A percentile compares a stretch with the other conserved stretches of the same genome.
Conservation (phyloP, 176 grass and related monocot species). For the Ampelocalamus luodianensis region DNA sequence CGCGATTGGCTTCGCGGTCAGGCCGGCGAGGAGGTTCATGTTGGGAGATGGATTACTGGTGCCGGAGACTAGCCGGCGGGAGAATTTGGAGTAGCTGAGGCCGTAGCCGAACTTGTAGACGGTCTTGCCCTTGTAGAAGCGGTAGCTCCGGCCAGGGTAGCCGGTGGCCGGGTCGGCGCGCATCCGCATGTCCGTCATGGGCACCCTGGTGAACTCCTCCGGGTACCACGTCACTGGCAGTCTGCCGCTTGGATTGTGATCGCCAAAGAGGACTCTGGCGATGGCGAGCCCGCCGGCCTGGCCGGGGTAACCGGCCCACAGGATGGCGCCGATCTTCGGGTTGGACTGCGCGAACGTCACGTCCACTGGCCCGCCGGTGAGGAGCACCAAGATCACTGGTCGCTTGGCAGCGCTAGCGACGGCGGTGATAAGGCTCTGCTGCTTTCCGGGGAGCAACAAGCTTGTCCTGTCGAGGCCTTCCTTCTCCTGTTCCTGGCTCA, state of each 20-base stretch:
- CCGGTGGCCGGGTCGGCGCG: constrained; percentile 54
- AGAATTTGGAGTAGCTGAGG: constrained; percentile 84
- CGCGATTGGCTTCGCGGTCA: background rate
- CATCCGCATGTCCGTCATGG: constrained; percentile 90
- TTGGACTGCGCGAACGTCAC: constrained; percentile 62
- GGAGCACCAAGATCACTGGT: constrained; percentile 71
- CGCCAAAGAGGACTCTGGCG: constrained; percentile 69
- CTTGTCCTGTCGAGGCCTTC: constrained; percentile 67
- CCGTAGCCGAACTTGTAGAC: constrained; percentile 76
- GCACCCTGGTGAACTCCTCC: constrained; percentile 58
- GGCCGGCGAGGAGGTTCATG: constrained; percentile 22
- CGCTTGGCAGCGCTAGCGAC: constrained; percentile 56
- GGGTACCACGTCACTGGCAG: constrained; percentile 89
- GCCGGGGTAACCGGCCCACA: constrained; percentile 86
- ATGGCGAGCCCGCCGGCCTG: constrained; percentile 72
- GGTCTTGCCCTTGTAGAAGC: constrained; percentile 70
- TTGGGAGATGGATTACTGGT: background rate
- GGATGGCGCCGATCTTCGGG: constrained; percentile 60
- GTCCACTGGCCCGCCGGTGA: constrained; percentile 79
- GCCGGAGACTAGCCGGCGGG: constrained; percentile 27
- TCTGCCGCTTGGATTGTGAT: constrained; percentile 73
- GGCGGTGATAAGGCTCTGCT: constrained; percentile 63
- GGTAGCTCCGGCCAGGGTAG: constrained; percentile 81
- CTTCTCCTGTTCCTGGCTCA: constrained; percentile 64
- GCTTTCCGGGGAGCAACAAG: constrained; percentile 68